Conservation (phyloP, 2,329 filamentous ascomycete genomes). For the Scedosporium boydii region DNA sequence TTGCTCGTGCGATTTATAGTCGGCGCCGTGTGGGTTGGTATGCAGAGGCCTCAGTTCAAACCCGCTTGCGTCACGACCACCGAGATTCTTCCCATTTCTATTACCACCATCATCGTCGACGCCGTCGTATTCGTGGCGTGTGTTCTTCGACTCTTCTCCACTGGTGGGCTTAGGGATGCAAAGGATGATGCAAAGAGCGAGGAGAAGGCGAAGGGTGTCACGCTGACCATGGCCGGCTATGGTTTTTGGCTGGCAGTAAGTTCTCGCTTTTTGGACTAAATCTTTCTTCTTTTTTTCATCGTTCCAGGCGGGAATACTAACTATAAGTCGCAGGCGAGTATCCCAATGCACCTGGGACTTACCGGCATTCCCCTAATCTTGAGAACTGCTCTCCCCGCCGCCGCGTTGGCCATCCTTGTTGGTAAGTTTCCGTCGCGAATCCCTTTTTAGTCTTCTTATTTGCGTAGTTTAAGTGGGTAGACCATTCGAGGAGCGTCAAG, state of each 20-base stretch:
- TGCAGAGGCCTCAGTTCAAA: conserved; percentile 41
- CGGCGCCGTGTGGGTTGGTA: conserved; percentile 44
- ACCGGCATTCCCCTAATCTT: conserved; percentile 29
- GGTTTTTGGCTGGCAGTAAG: conserved; percentile 46
- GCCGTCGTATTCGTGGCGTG: conserved; percentile 33
- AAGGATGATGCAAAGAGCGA: conserved; percentile 16
- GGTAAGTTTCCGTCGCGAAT: conserved; percentile 24
- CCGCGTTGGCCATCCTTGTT: conserved; percentile 38
- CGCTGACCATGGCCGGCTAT: conserved; percentile 32
- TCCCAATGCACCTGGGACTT: conserved; percentile 40
- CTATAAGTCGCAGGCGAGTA: conserved; percentile 31
- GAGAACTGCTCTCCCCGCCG: conserved; percentile 40
- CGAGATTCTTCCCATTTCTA: conserved; percentile 32
- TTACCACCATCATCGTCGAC: conserved; percentile 35
- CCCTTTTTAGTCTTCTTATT: not conserved
- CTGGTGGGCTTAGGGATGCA: conserved; percentile 23
- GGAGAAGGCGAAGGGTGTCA: conserved; percentile 28
- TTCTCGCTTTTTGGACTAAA: conserved; percentile 9
- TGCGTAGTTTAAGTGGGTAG: no score
- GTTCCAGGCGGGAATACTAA: not conserved
- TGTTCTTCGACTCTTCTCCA: conserved; percentile 29
- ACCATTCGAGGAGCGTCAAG: not conserved
- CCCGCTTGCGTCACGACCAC: conserved; percentile 42
- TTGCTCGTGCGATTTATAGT: conserved; percentile 39
- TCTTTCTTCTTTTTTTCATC: conserved; percentile 2